Conservation (phyloP, 306 rosid genomes). For the Spatholobus suberectus region DNA sequence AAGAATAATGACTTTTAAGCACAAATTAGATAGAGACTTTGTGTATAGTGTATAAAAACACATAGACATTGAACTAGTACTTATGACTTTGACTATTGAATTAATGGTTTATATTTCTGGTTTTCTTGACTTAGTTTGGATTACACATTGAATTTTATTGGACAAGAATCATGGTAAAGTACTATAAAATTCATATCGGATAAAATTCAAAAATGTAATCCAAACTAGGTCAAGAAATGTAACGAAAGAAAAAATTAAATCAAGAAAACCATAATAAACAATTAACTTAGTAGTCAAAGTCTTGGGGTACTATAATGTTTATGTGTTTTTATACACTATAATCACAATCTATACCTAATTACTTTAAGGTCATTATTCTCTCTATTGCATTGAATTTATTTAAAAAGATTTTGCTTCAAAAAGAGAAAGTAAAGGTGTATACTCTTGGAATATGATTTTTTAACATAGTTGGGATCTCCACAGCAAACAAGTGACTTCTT, state of each 20-base stretch:
- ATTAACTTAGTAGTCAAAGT: not conserved
- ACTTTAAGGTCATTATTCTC: not conserved
- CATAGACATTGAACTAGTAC: constrained; percentile 11
- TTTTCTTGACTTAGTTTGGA: constrained; percentile 4
- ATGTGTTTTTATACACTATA: not conserved
- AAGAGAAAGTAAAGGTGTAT: no score
- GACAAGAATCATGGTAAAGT: not conserved
- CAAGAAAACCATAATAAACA: constrained; percentile 7
- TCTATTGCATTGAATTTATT: not conserved
- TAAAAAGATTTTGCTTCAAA: not conserved
- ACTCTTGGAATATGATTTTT: no score
- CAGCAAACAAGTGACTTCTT: constrained; percentile 39
- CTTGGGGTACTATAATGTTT: constrained; percentile 1
- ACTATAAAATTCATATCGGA: not conserved
- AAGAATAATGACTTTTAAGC: not conserved
- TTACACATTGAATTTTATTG: not conserved
- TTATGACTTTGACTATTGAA: not conserved
- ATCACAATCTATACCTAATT: not conserved
- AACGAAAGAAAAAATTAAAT: no score
- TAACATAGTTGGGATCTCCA: no score
- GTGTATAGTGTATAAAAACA: not conserved
- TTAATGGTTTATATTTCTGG: not conserved
- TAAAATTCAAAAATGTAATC: not conserved
- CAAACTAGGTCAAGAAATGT: not conserved
- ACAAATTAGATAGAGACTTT: not conserved